Evolutionary conservation across 225 moss, liverwort and hornwort genomes (phyloP).

Genomic region (Straminergon stramineum): DNA sequence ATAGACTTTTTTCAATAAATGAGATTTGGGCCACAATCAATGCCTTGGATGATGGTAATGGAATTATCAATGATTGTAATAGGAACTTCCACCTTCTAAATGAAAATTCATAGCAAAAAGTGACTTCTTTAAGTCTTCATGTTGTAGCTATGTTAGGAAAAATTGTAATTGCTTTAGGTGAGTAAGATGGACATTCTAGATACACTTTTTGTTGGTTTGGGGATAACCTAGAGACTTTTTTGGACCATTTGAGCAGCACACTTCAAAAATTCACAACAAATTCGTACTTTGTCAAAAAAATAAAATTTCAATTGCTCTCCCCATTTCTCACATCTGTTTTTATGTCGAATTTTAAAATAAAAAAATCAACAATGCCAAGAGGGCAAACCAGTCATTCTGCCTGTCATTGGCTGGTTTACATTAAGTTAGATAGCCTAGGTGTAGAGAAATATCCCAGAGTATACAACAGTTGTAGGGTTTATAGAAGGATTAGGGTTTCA

Average conservation of each 20-base stretch:
- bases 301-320: neutral
- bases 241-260: accelerated
- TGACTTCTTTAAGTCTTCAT: no score
- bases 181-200: neutral
- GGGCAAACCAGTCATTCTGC: neutral
- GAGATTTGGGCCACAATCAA: accelerated
- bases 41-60: neutral
- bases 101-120: neutral
- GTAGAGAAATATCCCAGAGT: neutral
- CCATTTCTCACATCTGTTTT: neutral
- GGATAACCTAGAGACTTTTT: neutral
- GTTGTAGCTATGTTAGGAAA: accelerated
- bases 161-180: neutral
- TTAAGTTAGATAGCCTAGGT: neutral
- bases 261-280: neutral
- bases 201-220: neutral
- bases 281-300: neutral
- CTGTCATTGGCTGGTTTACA: neutral
- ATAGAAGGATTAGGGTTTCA: neutral
- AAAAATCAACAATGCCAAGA: neutral
- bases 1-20: neutral
- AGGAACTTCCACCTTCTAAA: neutral
- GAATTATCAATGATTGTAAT: accelerated
- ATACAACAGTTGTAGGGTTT: neutral
- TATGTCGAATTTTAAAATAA: neutral